Base-by-base conservation (phyloP, 1,139 yeast species). In the Pichia sp. region DNA sequence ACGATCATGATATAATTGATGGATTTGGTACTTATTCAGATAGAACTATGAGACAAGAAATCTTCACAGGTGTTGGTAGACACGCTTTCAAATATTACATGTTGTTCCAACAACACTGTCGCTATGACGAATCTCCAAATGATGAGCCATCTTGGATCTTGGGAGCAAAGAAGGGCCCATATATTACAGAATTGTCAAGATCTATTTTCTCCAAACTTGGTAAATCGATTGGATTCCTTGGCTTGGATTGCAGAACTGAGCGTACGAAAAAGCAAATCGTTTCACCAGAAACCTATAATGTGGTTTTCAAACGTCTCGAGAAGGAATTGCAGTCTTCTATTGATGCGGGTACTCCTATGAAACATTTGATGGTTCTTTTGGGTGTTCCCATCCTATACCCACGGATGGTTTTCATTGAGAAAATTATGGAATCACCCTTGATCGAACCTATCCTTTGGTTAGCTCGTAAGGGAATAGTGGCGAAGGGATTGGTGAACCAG, bases 381-480 rank as follows among this genome's bases (percentile, higher is more conserved):
- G 97, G 97, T 25, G 95, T 91, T 10, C 98, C 98, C 3, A 83
- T 88, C 39, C 83, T 93, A 31, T 91, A 91, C 54, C 97, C 98
- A 4, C 70, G 97, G 48, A 63, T 88, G 53, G 96, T 87, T 1
- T 84, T 94, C 91, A 66, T 86, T 22, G 97, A 88, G 59, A 67
- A 72, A 58, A 49, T 88, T 21, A 70, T 88, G 50, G 72, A 78
- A 4, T 77, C 86, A 4, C 60, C 70, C 14, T 35, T 77, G 1
- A 61, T 88, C 41, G 65, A 63, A 8, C 96, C 96, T 2, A 42
- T 84, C 9, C 74, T 78, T 52, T 69, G 65, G 40, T 59, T 87
- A 35, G 86, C 96, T 2, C 69, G 76, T 40, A 74, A 72, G 44
- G 88, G 91, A 3, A 58, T 82, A 33, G 59, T 83, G 33, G 69